A percentile compares a stretch with the other conserved stretches of the same genome.
Evolutionary conservation across 2,329 filamentous ascomycete species (phyloP).

Genomic region (Monosporascus cannonballus): DNA sequence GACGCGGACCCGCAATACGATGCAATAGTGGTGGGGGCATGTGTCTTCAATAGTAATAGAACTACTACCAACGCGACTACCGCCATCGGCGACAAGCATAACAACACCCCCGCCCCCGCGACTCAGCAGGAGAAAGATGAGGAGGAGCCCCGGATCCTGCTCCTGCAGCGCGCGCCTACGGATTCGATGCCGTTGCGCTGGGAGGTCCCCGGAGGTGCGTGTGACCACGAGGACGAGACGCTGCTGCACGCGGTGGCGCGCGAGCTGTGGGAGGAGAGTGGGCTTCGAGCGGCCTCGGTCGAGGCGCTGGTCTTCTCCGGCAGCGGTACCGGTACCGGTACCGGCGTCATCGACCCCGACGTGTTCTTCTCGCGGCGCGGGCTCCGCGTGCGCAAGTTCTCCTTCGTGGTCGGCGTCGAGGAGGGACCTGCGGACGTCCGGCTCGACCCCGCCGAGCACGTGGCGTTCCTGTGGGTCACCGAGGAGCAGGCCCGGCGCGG

Average conservation of each 20-base stretch:
- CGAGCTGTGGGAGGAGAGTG: constrained; percentile 37
- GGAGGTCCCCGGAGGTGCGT: constrained; percentile 36
- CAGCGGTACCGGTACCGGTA: background rate
- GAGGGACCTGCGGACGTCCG: constrained; percentile 15
- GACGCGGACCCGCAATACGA: constrained; percentile 12
- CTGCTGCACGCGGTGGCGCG: constrained; percentile 32
- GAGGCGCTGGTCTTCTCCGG: constrained; percentile 11
- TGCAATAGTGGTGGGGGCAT: constrained; percentile 21
- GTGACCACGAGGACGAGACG: constrained; percentile 30
- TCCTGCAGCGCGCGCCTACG: constrained; percentile 31
- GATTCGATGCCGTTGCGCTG: constrained; percentile 32
- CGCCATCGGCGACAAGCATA: background rate
- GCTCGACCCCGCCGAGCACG: constrained; percentile 27
- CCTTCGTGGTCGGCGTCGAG: constrained; percentile 22
- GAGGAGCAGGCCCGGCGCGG: constrained; percentile 22
- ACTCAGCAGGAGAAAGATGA: background rate
- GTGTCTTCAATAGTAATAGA: constrained; percentile 17
- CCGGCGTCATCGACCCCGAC: constrained; percentile 6
- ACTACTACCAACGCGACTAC: background rate
- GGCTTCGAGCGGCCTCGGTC: constrained; percentile 19
- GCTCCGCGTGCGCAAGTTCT: constrained; percentile 20
- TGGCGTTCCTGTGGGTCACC: constrained; percentile 25
- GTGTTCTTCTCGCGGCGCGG: constrained; percentile 13
- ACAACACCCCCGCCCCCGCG: background rate
- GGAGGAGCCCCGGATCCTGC: constrained; percentile 23